phyloP scores from a whole-genome alignment of 2,329 filamentous ascomycete genomes.

The Aspergillus pseudoterreus region DNA sequence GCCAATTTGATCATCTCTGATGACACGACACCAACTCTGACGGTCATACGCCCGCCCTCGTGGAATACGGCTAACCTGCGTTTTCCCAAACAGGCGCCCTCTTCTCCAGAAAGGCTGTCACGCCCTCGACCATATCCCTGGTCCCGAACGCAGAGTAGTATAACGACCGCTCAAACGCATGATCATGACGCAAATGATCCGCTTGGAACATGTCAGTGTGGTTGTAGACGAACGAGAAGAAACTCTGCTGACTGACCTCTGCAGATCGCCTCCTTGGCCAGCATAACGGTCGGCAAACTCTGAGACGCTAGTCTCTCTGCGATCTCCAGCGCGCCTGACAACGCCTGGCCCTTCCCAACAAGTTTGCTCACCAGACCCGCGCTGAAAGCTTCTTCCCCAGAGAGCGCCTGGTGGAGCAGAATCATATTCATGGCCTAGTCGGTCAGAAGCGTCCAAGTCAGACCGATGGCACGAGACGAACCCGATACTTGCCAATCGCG shows the following conservation, averaged over 20 bases:
- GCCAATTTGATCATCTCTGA: too few species aligned
- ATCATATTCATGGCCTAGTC: conserved; percentile 10
- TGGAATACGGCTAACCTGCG: neutral
- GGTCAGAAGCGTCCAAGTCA: neutral
- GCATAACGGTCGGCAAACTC: conserved; percentile 3
- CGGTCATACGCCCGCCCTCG: neutral
- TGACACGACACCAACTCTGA: too few species aligned
- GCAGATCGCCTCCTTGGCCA: conserved; percentile 10
- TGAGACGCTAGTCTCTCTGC: conserved; percentile 3
- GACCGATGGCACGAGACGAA: neutral
- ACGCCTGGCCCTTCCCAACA: conserved; percentile 1
- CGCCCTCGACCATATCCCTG: conserved; percentile 6
- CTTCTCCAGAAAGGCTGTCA: conserved; percentile 9
- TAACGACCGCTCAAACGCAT: conserved; percentile 4
- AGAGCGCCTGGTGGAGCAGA: conserved; percentile 5
- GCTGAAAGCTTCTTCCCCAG: conserved; percentile 1
- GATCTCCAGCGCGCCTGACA: conserved; percentile 1
- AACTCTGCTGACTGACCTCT: neutral
- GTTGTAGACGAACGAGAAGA: neutral
- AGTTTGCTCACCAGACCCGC: conserved; percentile 4
- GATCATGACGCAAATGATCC: conserved; percentile 6
- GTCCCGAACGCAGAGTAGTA: conserved; percentile 9
- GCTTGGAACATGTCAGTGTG: conserved; percentile 1
- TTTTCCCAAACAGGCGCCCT: conserved; percentile 3
- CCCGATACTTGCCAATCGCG: conserved; percentile 8